A percentile compares a stretch with the other conserved stretches of the same genome.
Conservation (phyloP, 345 rosid genomes). For the Viola odorata region DNA sequence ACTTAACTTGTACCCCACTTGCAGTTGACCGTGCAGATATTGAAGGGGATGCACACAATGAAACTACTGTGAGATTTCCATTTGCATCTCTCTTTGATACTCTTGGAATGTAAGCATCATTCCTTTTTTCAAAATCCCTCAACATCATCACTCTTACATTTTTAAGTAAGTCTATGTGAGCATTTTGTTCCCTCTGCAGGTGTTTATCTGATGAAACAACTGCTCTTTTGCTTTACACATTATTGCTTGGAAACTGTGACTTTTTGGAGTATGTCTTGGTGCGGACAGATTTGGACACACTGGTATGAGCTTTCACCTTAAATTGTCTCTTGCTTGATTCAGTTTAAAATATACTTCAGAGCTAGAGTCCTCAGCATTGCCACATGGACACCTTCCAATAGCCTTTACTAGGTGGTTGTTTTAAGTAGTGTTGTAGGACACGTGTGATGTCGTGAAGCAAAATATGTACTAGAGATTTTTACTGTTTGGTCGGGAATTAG, state of each 20-base stretch:
- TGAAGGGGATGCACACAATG: slow-evolving; percentile 60
- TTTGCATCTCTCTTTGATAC: slow-evolving; percentile 90
- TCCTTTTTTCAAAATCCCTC: neutral
- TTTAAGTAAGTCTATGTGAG: neutral
- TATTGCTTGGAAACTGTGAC: slow-evolving; percentile 85
- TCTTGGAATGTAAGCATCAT: slow-evolving; percentile 73
- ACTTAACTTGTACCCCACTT: slow-evolving; percentile 18
- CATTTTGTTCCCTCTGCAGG: slow-evolving; percentile 38
- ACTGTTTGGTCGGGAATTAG: too few relatives aligned
- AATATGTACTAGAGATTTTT: too few relatives aligned
- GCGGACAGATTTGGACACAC: slow-evolving; percentile 91
- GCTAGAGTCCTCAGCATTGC: neutral
- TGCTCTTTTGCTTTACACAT: slow-evolving; percentile 77
- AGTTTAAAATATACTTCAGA: neutral
- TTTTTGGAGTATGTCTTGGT: slow-evolving; percentile 94
- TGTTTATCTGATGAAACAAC: slow-evolving; percentile 90
- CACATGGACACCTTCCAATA: neutral
- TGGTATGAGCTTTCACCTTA: slow-evolving; percentile 50
- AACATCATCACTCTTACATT: neutral
- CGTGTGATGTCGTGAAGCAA: too few relatives aligned
- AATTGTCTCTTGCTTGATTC: neutral
- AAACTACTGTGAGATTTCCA: slow-evolving; percentile 63
- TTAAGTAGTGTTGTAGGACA: too few relatives aligned
- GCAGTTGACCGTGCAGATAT: slow-evolving; percentile 84
- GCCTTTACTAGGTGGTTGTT: too few relatives aligned